A percentile compares a stretch with the other conserved stretches of the same genome.
Evolutionary conservation across 2,329 filamentous ascomycete genomes (phyloP).

Genomic region (Parascedosporium putredinis): DNA sequence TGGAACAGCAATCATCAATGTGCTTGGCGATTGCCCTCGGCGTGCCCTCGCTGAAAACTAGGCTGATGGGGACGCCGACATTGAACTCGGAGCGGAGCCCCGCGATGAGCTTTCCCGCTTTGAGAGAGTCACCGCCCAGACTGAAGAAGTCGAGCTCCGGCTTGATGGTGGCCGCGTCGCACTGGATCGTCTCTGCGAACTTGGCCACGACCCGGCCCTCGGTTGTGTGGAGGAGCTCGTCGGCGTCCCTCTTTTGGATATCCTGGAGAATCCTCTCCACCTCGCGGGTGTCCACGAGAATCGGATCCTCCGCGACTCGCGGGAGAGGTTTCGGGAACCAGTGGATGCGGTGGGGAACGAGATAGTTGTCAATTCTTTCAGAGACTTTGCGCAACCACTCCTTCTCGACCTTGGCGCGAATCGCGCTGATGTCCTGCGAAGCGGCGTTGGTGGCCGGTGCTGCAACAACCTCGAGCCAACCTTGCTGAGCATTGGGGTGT

Average conservation of each 20-base stretch:
- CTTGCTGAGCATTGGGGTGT: constrained; percentile 9
- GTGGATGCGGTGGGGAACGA: constrained; percentile 28
- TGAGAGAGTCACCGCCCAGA: constrained; percentile 43
- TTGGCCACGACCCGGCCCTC: constrained; percentile 28
- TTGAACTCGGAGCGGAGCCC: constrained; percentile 37
- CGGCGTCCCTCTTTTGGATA: constrained; percentile 14
- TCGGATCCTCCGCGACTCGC: constrained; percentile 14
- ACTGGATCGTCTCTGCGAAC: constrained; percentile 34
- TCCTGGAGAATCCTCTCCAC: constrained; percentile 23
- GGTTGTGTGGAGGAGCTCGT: constrained; percentile 16
- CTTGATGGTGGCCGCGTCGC: constrained; percentile 26
- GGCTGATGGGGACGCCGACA: constrained; percentile 37
- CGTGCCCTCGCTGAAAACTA: constrained; percentile 38
- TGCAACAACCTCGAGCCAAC: constrained; percentile 7
- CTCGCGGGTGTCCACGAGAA: constrained; percentile 22
- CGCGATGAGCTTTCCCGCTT: constrained; percentile 41
- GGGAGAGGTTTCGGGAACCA: constrained; percentile 24
- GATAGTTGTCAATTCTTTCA: constrained; percentile 19
- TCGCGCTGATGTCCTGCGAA: too few relatives aligned
- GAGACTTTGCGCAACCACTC: constrained; percentile 9
- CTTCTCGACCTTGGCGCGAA: background rate
- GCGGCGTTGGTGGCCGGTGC: background rate
- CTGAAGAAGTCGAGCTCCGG: constrained; percentile 37
- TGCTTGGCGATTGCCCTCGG: constrained; percentile 27
- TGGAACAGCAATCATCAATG: constrained; percentile 23